phyloP scores from a whole-genome alignment of 129 eudicot genomes.

The Heracleum sosnowskyi region DNA sequence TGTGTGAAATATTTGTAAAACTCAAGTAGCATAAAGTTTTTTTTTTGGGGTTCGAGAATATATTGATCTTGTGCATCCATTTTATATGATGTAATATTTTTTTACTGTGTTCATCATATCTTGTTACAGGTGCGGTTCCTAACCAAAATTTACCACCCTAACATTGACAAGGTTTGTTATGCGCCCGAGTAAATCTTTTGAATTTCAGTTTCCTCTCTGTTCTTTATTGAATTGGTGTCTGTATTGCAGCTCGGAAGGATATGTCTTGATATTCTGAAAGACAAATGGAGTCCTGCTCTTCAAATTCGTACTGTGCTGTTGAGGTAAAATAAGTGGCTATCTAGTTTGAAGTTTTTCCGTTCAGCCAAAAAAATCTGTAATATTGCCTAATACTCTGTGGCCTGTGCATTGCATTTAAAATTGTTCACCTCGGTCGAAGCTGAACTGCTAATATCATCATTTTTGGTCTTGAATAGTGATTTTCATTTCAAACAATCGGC shows the following conservation, averaged over 20 bases:
- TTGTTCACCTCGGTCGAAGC: neutral
- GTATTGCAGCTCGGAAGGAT: slow-evolving; percentile 85
- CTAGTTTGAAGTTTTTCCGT: neutral
- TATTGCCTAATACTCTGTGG: neutral
- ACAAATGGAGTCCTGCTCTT: slow-evolving; percentile 99
- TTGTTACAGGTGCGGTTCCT: slow-evolving; percentile 82
- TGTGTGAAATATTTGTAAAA: neutral
- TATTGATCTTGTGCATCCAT: neutral
- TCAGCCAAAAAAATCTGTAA: neutral
- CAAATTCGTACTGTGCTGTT: slow-evolving; percentile 91
- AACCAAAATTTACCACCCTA: slow-evolving; percentile 93
- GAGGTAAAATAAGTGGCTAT: slow-evolving; percentile 36
- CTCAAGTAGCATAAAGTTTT: neutral
- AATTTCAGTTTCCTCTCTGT: neutral
- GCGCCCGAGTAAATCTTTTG: slow-evolving; percentile 3
- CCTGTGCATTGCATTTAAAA: neutral
- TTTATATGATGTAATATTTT: neutral
- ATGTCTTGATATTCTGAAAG: slow-evolving; percentile 97
- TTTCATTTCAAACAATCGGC: neutral
- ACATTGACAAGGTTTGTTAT: slow-evolving; percentile 76
- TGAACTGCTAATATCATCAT: neutral
- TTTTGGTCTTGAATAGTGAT: neutral
- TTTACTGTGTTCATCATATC: neutral
- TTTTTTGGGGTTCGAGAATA: neutral
- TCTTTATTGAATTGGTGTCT: slow-evolving; percentile 10